Conservation (phyloP, 306 rosid genomes). For the Ziziphus jujuba region DNA sequence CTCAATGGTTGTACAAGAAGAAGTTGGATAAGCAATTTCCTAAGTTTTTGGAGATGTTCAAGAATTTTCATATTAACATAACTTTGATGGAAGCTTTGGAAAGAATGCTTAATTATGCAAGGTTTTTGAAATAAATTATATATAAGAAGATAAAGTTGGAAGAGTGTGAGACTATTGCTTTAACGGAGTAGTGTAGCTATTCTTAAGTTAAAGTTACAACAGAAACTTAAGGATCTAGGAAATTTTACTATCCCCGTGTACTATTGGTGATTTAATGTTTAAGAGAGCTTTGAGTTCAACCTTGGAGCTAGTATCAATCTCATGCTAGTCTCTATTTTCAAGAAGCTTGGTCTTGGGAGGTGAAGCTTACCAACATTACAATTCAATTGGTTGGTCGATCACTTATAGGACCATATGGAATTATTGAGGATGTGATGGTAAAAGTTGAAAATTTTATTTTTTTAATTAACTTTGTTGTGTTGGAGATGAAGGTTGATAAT, state of each 20-base stretch:
- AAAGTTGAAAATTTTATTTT: background rate
- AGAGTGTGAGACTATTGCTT: background rate
- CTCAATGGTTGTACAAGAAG: background rate
- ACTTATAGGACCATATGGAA: background rate
- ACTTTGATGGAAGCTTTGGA: background rate
- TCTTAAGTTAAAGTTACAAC: background rate
- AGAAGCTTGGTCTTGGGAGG: no score
- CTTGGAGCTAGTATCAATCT: no score
- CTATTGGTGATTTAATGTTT: background rate
- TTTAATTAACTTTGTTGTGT: background rate
- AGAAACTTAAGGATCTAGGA: background rate
- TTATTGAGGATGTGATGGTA: background rate
- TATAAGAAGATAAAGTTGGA: background rate
- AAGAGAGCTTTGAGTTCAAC: no score
- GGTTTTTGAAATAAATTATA: no score
- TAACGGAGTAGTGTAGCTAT: background rate
- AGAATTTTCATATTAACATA: background rate
- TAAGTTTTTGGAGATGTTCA: no score
- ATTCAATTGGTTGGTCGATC: background rate
- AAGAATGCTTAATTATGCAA: background rate
- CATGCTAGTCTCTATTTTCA: no score
- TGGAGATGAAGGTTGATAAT: background rate
- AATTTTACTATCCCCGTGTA: conserved; percentile 5
- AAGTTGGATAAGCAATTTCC: no score
- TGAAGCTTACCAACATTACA: no score